Evolutionary conservation across 306 rosid species (phyloP), one percentile per base, ranked within the genome.

Genomic region (Clitoria ternatea): DNA sequence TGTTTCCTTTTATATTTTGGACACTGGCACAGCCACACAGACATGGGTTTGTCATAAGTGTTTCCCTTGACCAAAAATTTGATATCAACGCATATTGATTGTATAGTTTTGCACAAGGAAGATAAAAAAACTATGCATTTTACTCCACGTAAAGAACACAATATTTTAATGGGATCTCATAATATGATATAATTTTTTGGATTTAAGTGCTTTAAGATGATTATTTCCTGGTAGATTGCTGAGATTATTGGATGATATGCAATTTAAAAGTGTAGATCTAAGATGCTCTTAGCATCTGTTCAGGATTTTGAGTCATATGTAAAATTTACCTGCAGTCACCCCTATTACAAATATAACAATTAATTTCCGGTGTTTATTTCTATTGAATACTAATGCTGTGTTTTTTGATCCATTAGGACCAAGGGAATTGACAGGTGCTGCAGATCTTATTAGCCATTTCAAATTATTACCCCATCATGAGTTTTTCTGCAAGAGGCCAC

Each of bases 361-460:
- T 29, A 6, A 17, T 70, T 73, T 23, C 56, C 49, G 2, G 10
- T 52, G 60, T 52, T 29, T 67, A 6, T 55, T 44, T 12, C 7
- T 17, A 3, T 26, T 17, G 42, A 20, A 6, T 8, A 2, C 52
- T 53, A 49, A 12, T 61, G 42, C 35, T 20, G 26, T 72, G 26
- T 67, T 69, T 15, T 77, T 80, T 75, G 65, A 70, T 33, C 75
- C 62, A 61, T 63, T 57, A 94, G 99, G 96, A 73, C 97, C 96
- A 22, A 87, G 96, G 86, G 99, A 95, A 77, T 75, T 95, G 85
- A 91, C 97, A 27, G 89, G 97, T 47, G 96, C 97, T 63, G 91
- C 86, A 39, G 99, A 95, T 86, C 96, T 95, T 61, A 85, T 91
- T 66, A 89, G 81, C 66, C 92, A 95, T 84, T 91, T 83, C 93